phyloP scores from a whole-genome alignment of 345 rosid species.

The Citrus reticulata region DNA sequence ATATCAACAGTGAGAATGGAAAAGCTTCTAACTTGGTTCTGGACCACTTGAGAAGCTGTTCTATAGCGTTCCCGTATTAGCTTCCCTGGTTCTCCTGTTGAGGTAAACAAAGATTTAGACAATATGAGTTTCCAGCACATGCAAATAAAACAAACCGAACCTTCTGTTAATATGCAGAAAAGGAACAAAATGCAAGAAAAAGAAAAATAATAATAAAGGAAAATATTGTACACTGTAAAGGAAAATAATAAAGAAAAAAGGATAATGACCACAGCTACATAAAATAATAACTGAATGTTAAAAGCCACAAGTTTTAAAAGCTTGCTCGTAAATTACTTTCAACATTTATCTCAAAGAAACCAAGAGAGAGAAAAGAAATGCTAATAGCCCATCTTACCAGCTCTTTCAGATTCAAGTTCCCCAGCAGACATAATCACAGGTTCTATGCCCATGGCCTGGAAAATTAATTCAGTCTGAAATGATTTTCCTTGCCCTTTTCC shows the following conservation, averaged over 20 bases:
- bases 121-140: background rate
- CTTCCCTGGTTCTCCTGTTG: conserved; percentile 85
- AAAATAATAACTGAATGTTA: background rate
- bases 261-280: background rate
- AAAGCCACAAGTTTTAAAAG: background rate
- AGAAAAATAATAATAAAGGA: no score
- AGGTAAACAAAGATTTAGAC: background rate
- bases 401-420: conserved; percentile 91
- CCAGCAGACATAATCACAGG: conserved; percentile 97
- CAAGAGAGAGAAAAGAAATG: background rate
- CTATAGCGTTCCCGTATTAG: conserved; percentile 92
- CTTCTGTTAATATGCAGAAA: background rate
- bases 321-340: background rate
- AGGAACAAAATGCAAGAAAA: background rate
- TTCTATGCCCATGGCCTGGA: conserved; percentile 86
- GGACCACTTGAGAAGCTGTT: conserved; percentile 98
- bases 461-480: conserved; percentile 91
- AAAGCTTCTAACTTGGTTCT: conserved; percentile 86
- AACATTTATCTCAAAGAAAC: background rate
- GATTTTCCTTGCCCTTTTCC: conserved; percentile 99
- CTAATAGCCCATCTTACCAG: conserved; percentile 49
- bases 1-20: conserved; percentile 40
- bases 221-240: no score
- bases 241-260: background rate
- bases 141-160: background rate